These are phyloP conservation scores for Fusarium praegraminearum DNA, from an alignment of 2,329 filamentous ascomycete species.

Conservation along the genomic window DNA sequence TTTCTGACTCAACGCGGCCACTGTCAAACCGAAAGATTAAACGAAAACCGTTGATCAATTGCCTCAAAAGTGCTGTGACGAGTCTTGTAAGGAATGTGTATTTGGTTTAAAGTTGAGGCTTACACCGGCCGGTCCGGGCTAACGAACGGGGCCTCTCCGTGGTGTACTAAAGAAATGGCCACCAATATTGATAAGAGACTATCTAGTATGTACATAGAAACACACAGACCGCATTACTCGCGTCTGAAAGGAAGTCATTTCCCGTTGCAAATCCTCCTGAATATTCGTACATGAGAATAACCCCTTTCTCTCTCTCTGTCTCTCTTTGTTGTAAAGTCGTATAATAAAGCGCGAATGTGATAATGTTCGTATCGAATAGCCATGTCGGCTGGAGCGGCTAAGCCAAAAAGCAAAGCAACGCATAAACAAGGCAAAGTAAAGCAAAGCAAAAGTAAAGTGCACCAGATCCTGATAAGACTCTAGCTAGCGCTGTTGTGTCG, in stretches of 20 bases:
- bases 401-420: neutral
- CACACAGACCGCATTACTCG: conserved; percentile 15
- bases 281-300: conserved; percentile 17
- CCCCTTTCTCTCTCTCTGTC: conserved; percentile 1
- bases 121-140: conserved; percentile 22
- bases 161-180: neutral
- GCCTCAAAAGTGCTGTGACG: neutral
- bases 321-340: conserved; percentile 10
- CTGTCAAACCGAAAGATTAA: neutral
- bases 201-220: neutral
- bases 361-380: neutral
- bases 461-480: neutral
- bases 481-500: conserved; percentile 17
- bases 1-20: conserved; percentile 3
- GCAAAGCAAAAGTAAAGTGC: neutral
- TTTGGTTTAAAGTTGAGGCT: conserved; percentile 32
- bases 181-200: conserved; percentile 3
- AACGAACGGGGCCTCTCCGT: conserved; percentile 15
- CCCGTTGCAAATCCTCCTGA: conserved; percentile 6
- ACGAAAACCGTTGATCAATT: conserved; percentile 15
- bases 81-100: conserved; percentile 35
- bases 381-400: conserved; percentile 6
- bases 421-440: neutral
- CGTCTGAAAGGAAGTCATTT: conserved; percentile 4
- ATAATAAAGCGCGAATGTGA: neutral